phyloP scores from a whole-genome alignment of 2,329 filamentous ascomycete genomes.

The Davidsoniella neocaledoniae region DNA sequence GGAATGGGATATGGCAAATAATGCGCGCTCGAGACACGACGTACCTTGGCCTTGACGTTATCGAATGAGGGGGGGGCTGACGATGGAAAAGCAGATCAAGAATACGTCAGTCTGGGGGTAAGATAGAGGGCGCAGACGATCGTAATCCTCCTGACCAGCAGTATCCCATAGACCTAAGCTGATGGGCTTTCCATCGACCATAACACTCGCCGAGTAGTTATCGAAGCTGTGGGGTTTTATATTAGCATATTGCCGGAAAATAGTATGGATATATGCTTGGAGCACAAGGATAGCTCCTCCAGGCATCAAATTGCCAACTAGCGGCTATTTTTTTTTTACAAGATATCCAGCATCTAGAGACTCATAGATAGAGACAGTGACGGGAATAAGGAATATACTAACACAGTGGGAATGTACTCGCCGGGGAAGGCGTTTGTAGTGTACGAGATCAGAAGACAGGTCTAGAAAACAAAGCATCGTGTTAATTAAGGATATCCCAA shows the following conservation, averaged over 20 bases:
- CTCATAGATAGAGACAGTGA: not conserved
- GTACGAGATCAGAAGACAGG: slow-evolving; percentile 97
- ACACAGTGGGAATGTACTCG: slow-evolving; percentile 99
- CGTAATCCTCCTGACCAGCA: slow-evolving; percentile 96
- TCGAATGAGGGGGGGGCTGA: slow-evolving; percentile 95
- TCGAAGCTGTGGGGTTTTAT: slow-evolving; percentile 51
- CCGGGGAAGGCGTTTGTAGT: slow-evolving; percentile 99
- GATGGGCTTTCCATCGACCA: slow-evolving; percentile 97
- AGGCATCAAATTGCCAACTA: not conserved
- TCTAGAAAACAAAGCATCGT: slow-evolving; percentile 34
- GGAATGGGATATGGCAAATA: not conserved
- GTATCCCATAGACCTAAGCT: slow-evolving; percentile 97
- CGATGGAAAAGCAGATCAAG: slow-evolving; percentile 95
- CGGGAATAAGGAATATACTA: slow-evolving; percentile 22
- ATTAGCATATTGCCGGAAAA: too few species aligned
- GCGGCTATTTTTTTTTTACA: too few species aligned
- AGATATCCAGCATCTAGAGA: not conserved
- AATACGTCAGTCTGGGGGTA: slow-evolving; percentile 99
- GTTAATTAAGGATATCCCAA: not conserved
- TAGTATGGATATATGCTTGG: too few species aligned
- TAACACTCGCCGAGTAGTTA: slow-evolving; percentile 97
- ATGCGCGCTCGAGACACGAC: slow-evolving; percentile 14
- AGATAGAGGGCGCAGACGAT: slow-evolving; percentile 80
- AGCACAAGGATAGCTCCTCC: slow-evolving; percentile 11
- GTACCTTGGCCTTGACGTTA: slow-evolving; percentile 96